Evolutionary conservation across 1,284 basidiomycete genomes (phyloP).

Genomic region (Neolentinus lepideus): DNA sequence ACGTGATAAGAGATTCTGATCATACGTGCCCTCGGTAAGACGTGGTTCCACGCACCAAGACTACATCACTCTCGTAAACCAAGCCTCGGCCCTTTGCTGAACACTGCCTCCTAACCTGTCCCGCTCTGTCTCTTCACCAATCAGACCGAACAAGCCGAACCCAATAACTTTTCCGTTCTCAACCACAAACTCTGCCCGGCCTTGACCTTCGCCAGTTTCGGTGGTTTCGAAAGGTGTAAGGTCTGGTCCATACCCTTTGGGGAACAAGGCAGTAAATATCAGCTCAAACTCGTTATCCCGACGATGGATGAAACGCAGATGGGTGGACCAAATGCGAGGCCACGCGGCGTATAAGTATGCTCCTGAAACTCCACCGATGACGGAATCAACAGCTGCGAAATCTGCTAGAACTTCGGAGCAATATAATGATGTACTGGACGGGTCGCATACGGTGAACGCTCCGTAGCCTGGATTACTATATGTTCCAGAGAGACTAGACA

Average conservation of each 20-base stretch:
- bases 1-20: too few relatives aligned
- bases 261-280: slow-evolving; percentile 15
- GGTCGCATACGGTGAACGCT: slow-evolving; percentile 21
- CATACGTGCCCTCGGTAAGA: too few relatives aligned
- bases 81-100: neutral
- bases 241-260: slow-evolving; percentile 18
- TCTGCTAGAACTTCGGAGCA: slow-evolving; percentile 11
- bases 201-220: slow-evolving; percentile 5
- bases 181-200: neutral
- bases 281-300: slow-evolving; percentile 13
- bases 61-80: neutral
- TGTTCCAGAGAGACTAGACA: slow-evolving; percentile 19
- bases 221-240: slow-evolving; percentile 17
- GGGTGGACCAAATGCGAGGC: slow-evolving; percentile 17
- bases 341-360: slow-evolving; percentile 12
- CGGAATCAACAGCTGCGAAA: slow-evolving; percentile 17
- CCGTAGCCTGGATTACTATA: slow-evolving; percentile 26
- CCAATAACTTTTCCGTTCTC: neutral
- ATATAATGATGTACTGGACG: slow-evolving; percentile 13
- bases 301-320: slow-evolving; percentile 15
- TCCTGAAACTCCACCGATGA: neutral
- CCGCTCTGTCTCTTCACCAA: neutral
- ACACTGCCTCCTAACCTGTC: neutral
- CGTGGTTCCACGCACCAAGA: neutral
- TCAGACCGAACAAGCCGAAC: neutral